phyloP scores from a whole-genome alignment of 768 basidiomycete genomes.

The Lyophyllum decastes region DNA sequence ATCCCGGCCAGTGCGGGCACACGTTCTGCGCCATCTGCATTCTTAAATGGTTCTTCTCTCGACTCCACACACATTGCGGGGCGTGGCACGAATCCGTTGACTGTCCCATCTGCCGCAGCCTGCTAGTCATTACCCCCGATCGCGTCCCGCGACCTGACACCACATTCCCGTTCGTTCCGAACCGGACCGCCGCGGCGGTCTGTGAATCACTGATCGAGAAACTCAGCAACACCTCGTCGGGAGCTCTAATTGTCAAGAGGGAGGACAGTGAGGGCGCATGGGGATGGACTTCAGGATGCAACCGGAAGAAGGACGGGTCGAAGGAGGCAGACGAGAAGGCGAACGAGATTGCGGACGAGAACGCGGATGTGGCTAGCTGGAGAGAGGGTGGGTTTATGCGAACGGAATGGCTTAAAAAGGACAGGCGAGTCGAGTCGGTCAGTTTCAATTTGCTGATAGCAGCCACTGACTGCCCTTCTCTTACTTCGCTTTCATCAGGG shows the following conservation, averaged over 20 bases:
- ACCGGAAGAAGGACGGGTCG: conserved; percentile 29
- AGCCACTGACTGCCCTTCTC: conserved; percentile 6
- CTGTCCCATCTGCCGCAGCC: conserved; percentile 66
- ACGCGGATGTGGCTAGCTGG: conserved; percentile 48
- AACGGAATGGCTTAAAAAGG: conserved; percentile 61
- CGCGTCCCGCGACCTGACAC: conserved; percentile 46
- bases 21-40: conserved; percentile 70
- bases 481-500: conserved; percentile 32
- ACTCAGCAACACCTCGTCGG: conserved; percentile 37
- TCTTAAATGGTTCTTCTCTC: conserved; percentile 70
- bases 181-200: conserved; percentile 54
- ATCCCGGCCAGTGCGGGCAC: conserved; percentile 61
- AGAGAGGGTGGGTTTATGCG: conserved; percentile 48
- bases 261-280: conserved; percentile 41
- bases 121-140: conserved; percentile 54
- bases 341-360: conserved; percentile 26
- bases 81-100: conserved; percentile 69
- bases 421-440: conserved; percentile 39
- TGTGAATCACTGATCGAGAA: conserved; percentile 54
- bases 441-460: conserved; percentile 1
- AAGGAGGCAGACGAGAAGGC: conserved; percentile 38
- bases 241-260: conserved; percentile 39
- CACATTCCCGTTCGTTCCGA: conserved; percentile 66
- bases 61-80: conserved; percentile 61
- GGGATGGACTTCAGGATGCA: conserved; percentile 36